These are phyloP conservation scores for Cytospora piceicola DNA, from an alignment of 2,329 filamentous ascomycete species.

Conservation along the genomic window DNA sequence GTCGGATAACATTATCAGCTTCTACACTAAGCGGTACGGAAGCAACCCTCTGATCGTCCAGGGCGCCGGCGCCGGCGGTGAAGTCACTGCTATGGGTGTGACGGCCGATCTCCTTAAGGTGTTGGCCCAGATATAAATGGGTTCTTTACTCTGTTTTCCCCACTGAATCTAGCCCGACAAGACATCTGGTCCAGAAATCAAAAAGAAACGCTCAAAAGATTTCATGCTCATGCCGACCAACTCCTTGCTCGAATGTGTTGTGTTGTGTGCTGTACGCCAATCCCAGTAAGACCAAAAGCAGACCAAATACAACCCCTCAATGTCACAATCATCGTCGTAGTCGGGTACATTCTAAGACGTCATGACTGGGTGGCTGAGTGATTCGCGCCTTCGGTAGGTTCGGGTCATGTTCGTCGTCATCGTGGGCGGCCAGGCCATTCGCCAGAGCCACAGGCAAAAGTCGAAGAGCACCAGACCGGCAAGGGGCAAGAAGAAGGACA, in stretches of 20 bases:
- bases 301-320: neutral
- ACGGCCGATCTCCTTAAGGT: slow-evolving; percentile 93
- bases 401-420: slow-evolving; percentile 24
- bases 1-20: slow-evolving; percentile 98
- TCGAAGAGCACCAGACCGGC: slow-evolving; percentile 55
- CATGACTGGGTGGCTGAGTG: slow-evolving; percentile 32
- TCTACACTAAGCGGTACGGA: slow-evolving; percentile 95
- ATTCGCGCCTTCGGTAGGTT: slow-evolving; percentile 31
- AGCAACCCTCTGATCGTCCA: slow-evolving; percentile 91
- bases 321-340: neutral
- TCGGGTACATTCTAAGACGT: slow-evolving; percentile 24
- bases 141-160: neutral
- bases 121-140: slow-evolving; percentile 65
- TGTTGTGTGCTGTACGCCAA: slow-evolving; percentile 14
- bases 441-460: slow-evolving; percentile 57
- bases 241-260: slow-evolving; percentile 23
- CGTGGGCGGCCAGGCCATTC: slow-evolving; percentile 41
- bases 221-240: slow-evolving; percentile 12
- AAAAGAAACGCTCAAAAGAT: slow-evolving; percentile 9
- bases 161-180: neutral
- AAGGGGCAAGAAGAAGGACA: slow-evolving; percentile 52
- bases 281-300: slow-evolving; percentile 6
- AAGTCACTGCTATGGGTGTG: slow-evolving; percentile 97
- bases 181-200: slow-evolving; percentile 8
- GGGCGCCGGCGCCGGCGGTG: slow-evolving; percentile 89